A percentile compares a stretch with the other conserved stretches of the same genome.
phyloP scores from a whole-genome alignment of 768 basidiomycete species.

The Lentinula sp. region DNA sequence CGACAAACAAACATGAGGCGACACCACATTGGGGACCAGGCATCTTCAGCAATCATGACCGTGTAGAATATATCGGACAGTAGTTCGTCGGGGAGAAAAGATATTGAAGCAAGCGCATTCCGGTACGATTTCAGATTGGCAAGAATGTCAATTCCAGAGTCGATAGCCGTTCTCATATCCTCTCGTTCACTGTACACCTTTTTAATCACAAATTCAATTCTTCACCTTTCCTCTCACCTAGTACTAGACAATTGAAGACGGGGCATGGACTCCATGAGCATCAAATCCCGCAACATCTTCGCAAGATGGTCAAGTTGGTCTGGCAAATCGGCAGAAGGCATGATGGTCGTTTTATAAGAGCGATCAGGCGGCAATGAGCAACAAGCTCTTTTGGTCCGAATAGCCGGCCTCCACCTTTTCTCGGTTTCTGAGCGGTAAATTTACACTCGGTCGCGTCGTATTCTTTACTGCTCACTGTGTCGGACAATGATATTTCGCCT shows the following conservation, averaged over 20 bases:
- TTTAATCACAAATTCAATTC: no score
- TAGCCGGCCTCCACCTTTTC: not conserved
- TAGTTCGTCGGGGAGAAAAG: slow-evolving; percentile 3
- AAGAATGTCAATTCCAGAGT: not conserved
- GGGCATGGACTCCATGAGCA: not conserved
- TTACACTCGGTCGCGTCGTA: no score
- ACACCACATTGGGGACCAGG: not conserved
- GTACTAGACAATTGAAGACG: not conserved
- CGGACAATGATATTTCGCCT: no score
- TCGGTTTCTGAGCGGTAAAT: no score
- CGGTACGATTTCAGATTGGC: not conserved
- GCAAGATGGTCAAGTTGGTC: not conserved
- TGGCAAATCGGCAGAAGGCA: not conserved
- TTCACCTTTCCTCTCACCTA: not conserved
- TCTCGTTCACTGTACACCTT: not conserved
- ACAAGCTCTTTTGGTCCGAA: not conserved
- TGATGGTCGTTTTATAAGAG: not conserved
- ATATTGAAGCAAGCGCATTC: not conserved
- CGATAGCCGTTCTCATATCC: not conserved
- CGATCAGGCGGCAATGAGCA: no score
- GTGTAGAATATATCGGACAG: not conserved
- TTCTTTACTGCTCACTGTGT: no score
- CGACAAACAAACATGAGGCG: not conserved
- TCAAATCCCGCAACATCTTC: not conserved
- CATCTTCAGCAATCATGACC: not conserved